phyloP scores from a whole-genome alignment of 495 filamentous ascomycete genomes.

The Neurospora tetraspora region DNA sequence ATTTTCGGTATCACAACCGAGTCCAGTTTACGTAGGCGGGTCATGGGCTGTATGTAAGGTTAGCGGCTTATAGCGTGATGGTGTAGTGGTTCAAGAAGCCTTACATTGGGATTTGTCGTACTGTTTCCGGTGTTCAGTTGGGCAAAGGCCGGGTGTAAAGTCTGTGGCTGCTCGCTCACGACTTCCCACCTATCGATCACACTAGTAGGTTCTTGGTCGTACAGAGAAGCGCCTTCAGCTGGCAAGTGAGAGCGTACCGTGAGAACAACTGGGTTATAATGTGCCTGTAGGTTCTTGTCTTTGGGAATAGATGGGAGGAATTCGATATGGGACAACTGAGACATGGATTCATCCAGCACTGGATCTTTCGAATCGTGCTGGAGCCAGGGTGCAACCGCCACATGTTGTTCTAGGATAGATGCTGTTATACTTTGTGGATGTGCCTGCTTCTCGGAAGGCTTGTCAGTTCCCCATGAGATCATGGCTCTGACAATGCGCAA shows the following conservation, averaged over 20 bases:
- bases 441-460: slow-evolving; percentile 30
- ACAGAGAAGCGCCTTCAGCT: slow-evolving; percentile 35
- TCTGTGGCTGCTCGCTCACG: slow-evolving; percentile 44
- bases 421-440: slow-evolving; percentile 28
- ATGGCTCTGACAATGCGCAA: slow-evolving; percentile 51
- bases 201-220: slow-evolving; percentile 51
- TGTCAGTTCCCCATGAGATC: slow-evolving; percentile 41
- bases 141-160: slow-evolving; percentile 62
- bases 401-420: slow-evolving; percentile 36
- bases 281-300: slow-evolving; percentile 9
- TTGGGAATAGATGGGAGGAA: slow-evolving; percentile 52
- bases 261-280: slow-evolving; percentile 48
- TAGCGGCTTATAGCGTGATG: slow-evolving; percentile 5
- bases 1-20: slow-evolving; percentile 55
- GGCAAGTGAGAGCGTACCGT: slow-evolving; percentile 60
- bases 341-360: slow-evolving; percentile 41
- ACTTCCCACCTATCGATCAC: slow-evolving; percentile 73
- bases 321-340: slow-evolving; percentile 54
- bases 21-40: slow-evolving; percentile 54
- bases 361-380: slow-evolving; percentile 32
- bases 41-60: slow-evolving; percentile 37
- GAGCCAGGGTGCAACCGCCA: slow-evolving; percentile 41
- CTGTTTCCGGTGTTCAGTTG: slow-evolving; percentile 54
- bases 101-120: slow-evolving; percentile 5
- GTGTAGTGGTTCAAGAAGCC: not conserved